phyloP scores from a whole-genome alignment of 345 rosid species.

The Gossypium sturtianum region DNA sequence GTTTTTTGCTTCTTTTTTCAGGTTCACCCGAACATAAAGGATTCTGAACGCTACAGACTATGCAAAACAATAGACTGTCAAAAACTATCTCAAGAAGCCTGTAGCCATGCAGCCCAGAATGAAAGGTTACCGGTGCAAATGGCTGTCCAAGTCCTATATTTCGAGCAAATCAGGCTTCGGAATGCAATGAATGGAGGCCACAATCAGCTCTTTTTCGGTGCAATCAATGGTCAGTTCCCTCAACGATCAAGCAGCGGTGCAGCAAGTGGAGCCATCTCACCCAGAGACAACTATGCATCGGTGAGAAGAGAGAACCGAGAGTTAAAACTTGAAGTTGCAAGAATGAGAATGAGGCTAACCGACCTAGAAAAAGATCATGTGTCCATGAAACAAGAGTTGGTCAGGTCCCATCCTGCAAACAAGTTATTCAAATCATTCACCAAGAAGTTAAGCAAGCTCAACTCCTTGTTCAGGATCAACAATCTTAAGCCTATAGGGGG shows the following conservation, averaged over 20 bases:
- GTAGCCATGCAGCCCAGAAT: conserved; percentile 98
- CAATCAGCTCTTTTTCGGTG: conserved; percentile 66
- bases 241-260: conserved; percentile 84
- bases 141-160: conserved; percentile 91
- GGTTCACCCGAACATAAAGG: conserved; percentile 93
- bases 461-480: conserved; percentile 57
- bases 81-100: conserved; percentile 93
- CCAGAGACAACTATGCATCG: conserved; percentile 91
- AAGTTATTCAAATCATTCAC: conserved; percentile 72
- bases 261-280: conserved; percentile 96
- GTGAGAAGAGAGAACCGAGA: conserved; percentile 96
- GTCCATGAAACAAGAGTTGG: conserved; percentile 86
- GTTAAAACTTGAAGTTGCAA: conserved; percentile 91
- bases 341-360: conserved; percentile 98
- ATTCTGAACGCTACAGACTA: conserved; percentile 79
- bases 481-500: conserved; percentile 48
- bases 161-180: conserved; percentile 89
- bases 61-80: conserved; percentile 94
- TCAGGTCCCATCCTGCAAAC: conserved; percentile 60
- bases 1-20: conserved; percentile 13
- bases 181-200: conserved; percentile 93
- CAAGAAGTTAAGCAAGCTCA: conserved; percentile 75
- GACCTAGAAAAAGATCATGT: conserved; percentile 95
- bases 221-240: conserved; percentile 61
- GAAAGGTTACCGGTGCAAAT: conserved; percentile 91